A percentile compares a stretch with the other conserved stretches of the same genome.
phyloP scores from a whole-genome alignment of 1,284 basidiomycete genomes.

The Wallemia hederae region DNA sequence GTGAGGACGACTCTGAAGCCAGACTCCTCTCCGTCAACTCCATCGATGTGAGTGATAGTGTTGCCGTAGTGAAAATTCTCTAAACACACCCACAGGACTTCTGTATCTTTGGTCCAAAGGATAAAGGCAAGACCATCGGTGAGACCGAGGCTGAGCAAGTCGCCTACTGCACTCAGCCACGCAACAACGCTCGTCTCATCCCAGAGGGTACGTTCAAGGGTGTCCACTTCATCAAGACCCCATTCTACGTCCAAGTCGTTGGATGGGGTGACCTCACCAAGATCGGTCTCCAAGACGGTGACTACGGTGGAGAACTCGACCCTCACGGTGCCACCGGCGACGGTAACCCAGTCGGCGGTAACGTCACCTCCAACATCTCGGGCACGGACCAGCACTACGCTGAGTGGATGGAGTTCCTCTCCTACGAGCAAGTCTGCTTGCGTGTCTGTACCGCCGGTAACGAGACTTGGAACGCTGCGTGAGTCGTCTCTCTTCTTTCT shows the following conservation, averaged over 20 bases:
- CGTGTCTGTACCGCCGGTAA: constrained; percentile 18
- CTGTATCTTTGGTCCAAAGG: neutral
- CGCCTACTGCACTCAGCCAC: constrained; percentile 12
- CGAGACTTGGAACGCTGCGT: constrained; percentile 14
- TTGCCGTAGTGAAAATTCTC: neutral
- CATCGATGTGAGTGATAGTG: neutral
- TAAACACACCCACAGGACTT: neutral
- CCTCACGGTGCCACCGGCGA: constrained; percentile 11
- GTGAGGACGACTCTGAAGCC: neutral
- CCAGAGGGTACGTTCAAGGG: constrained; percentile 21
- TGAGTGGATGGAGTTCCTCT: constrained; percentile 22
- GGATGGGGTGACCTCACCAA: constrained; percentile 14
- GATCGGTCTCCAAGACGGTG: constrained; percentile 9
- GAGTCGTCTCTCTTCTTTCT: neutral
- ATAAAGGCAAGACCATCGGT: neutral
- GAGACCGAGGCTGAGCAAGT: neutral
- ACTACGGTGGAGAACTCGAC: constrained; percentile 13
- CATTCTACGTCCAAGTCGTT: constrained; percentile 22
- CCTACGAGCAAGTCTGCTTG: constrained; percentile 18
- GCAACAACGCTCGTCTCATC: constrained; percentile 22
- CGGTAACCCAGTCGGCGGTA: constrained; percentile 17
- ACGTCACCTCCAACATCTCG: constrained; percentile 22
- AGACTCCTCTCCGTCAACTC: neutral
- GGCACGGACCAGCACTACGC: constrained; percentile 22
- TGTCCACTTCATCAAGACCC: constrained; percentile 22